Evolutionary conservation across 2,329 filamentous ascomycete genomes (phyloP), one percentile per base, ranked within the genome.

Genomic region (Aspergillus tubingensis): DNA sequence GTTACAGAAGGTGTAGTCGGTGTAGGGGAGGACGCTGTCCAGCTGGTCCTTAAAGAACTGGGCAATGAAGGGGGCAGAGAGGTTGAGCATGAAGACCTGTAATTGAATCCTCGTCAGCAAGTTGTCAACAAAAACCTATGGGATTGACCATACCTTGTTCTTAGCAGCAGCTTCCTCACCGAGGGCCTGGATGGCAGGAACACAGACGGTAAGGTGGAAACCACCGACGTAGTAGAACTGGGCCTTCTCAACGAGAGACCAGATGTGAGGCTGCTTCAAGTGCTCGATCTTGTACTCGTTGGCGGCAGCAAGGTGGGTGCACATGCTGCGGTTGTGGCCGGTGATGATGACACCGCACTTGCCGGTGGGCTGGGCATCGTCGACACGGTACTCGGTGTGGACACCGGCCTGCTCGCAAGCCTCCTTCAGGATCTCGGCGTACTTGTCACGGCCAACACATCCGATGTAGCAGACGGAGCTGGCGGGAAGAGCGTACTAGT

Each of bases 41-140:
- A 99, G 86, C 67, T 88, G 90, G 53, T 97, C 93, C 85, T 97
- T 97, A 89, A 98, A 99, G 86, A 97, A 96, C 76, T 96, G 90
- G 41, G 90, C 83, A 73, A 99, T 96, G 84, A 99, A 99, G 62
- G 95, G 95, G 7, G 95, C 95, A 54, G 92, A 95, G 63, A 99
- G 87, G 69, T 92, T 96, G 70, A 99, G 88, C 70, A 93, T 87
- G 78, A 98, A 96, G 64, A 84, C 75, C 84, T 86, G 32, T 44
- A 59, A 52, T 54, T 50, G 7, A 27, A 17, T 32, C n/a, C 17
- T 15, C 17, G 49, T 66, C 55, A 66, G 48, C 27, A 55, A 8
- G 23, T 15, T 23, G 61, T 48, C 61, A 43, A 49, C 38, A 49
- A 21, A 38, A 32, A 8, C 13, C 23, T 19, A 17, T 21, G 19